Evolutionary conservation across 306 rosid species (phyloP), one percentile per base, ranked within the genome.

Genomic region (Astragalus membranaceus): DNA sequence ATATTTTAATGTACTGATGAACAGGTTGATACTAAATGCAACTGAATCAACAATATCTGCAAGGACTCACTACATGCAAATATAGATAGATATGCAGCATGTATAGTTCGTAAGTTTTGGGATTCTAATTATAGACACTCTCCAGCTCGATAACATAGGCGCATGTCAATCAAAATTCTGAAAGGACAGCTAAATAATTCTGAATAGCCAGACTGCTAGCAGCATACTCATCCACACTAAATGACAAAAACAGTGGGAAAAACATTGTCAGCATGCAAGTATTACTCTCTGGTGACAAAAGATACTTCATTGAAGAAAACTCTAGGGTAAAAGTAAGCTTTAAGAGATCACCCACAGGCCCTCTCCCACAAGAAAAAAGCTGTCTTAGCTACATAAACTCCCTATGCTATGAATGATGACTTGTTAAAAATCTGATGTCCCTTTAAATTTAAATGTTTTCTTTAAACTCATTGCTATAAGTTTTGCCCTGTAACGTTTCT

Each of bases 21-120:
- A 64, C 17, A 52, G 60, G 37, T 51, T 13, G 23, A 47, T 61
- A 52, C 54, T 10, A 61, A 67, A 59, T 10, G 44, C 17, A 26
- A 65, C 53, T 16, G 35, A 65, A 83, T 36, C 70, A 72, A 73
- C 64, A 69, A 39, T 41, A 56, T 62, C 20, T n/a, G n/a, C 62
- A 43, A 66, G 65, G 69, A 68, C 23, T 69, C 55, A 73, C 26
- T 62, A 3, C 44, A 23, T 54, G 67, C 69, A 61, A 43, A 70
- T 23, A 50, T 10, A 36, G 33, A 76, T 17, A 66, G 20, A 68
- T 69, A 41, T 69, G 71, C 70, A 23, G 60, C 52, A 9, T 17
- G 14, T 48, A 23, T 14, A 23, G 15, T 64, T 15, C 49, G 55
- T 29, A 35, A 36, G 30, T 53, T 52, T 39, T 61, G 74, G 67